These are phyloP conservation scores for Puccinia sorghi DNA, from an alignment of 1,284 basidiomycete species.

Conservation along the genomic window DNA sequence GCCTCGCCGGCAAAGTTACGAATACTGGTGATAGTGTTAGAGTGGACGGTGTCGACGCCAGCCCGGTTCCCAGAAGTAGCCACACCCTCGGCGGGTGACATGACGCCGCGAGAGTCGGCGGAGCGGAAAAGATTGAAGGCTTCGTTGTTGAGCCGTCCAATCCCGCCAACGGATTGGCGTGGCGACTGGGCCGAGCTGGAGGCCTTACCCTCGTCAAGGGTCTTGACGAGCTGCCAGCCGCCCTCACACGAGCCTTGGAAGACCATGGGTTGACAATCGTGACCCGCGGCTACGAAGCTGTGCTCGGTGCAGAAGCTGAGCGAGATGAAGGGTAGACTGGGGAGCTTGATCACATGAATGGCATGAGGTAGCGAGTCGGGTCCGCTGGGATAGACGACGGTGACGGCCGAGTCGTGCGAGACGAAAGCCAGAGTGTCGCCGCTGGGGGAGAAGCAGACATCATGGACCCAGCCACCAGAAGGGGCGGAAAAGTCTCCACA, in stretches of 20 bases:
- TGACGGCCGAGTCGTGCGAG: constrained; percentile 91
- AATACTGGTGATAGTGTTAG: constrained; percentile 96
- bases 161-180: constrained; percentile 57
- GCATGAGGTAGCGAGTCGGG: constrained; percentile 62
- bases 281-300: constrained; percentile 83
- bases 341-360: constrained; percentile 71
- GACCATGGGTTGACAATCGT: constrained; percentile 93
- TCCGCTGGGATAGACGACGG: constrained; percentile 77
- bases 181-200: constrained; percentile 41
- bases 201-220: constrained; percentile 69
- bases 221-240: constrained; percentile 76
- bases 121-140: constrained; percentile 94
- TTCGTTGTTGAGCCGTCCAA: constrained; percentile 82
- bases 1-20: constrained; percentile 70
- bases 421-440: constrained; percentile 90
- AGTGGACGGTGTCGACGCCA: constrained; percentile 80
- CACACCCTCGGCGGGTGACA: constrained; percentile 56
- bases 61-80: constrained; percentile 60
- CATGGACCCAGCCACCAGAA: constrained; percentile 94
- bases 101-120: constrained; percentile 82
- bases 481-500: constrained; percentile 90
- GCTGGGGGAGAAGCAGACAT: constrained; percentile 90
- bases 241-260: constrained; percentile 68
- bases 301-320: constrained; percentile 82
- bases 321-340: constrained; percentile 76